Conservation (phyloP, 1,139 yeast species). For the Torulaspora globosa region DNA sequence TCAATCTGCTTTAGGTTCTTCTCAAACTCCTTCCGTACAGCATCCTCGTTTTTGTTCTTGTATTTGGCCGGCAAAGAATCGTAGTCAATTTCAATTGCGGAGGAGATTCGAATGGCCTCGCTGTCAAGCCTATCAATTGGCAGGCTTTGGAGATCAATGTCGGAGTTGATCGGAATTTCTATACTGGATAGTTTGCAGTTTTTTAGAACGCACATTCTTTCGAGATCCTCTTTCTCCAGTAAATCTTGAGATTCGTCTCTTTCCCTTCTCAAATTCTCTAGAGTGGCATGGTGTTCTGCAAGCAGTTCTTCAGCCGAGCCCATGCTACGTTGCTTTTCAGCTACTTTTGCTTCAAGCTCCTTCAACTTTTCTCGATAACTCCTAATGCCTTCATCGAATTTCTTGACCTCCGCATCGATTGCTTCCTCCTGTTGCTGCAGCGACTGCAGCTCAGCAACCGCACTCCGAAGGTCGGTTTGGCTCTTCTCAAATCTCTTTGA, state of each 20-base stretch:
- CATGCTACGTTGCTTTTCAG: conserved; percentile 29
- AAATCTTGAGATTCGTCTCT: conserved; percentile 48
- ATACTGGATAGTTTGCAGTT: conserved; percentile 74
- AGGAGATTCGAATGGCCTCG: conserved; percentile 42
- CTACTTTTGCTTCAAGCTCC: conserved; percentile 25
- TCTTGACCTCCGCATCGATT: conserved; percentile 14
- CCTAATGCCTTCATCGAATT: conserved; percentile 25
- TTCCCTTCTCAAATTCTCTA: conserved; percentile 42
- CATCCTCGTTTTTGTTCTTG: conserved; percentile 37
- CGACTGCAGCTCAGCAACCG: conserved; percentile 31
- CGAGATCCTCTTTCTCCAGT: conserved; percentile 52
- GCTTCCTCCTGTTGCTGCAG: conserved; percentile 26
- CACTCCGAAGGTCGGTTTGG: conserved; percentile 24
- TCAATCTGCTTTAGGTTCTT: conserved; percentile 51
- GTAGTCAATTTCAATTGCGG: conserved; percentile 56
- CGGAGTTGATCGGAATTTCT: conserved; percentile 59
- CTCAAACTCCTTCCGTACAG: conserved; percentile 40
- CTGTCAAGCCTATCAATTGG: conserved; percentile 44
- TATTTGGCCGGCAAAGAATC: conserved; percentile 46
- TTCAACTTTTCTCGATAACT: conserved; percentile 27
- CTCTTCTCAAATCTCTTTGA: conserved; percentile 41
- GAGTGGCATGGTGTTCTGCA: conserved; percentile 35
- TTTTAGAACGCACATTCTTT: conserved; percentile 58
- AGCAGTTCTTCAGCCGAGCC: conserved; percentile 32
- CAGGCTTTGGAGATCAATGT: conserved; percentile 47